phyloP scores from a whole-genome alignment of 2,329 filamentous ascomycete genomes.

The Alternaria sp. region DNA sequence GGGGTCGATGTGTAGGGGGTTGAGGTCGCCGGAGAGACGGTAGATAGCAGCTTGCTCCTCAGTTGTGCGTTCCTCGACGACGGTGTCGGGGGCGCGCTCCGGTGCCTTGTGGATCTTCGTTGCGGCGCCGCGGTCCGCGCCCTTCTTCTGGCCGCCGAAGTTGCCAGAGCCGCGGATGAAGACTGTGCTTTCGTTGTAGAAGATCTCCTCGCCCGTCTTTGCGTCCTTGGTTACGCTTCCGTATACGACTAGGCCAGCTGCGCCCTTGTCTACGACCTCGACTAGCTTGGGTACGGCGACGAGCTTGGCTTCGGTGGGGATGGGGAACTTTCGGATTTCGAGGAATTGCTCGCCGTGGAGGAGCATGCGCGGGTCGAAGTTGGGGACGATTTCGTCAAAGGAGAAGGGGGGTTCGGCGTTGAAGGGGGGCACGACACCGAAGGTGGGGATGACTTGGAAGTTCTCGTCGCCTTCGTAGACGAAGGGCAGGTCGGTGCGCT shows the following conservation, averaged over 20 bases:
- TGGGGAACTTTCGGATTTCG: constrained; percentile 88
- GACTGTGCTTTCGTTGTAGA: constrained; percentile 95
- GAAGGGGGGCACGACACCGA: constrained; percentile 94
- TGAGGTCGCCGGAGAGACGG: constrained; percentile 90
- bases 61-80: constrained; percentile 84
- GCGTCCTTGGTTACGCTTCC: constrained; percentile 85
- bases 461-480: constrained; percentile 90
- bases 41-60: constrained; percentile 94
- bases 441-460: constrained; percentile 95
- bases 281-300: constrained; percentile 80
- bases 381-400: constrained; percentile 83
- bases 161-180: constrained; percentile 92
- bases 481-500: constrained; percentile 83
- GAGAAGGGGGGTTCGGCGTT: constrained; percentile 80
- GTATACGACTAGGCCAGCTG: constrained; percentile 80
- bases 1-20: constrained; percentile 95
- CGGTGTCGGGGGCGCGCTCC: constrained; percentile 75
- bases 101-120: constrained; percentile 83
- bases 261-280: constrained; percentile 96
- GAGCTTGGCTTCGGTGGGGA: constrained; percentile 82
- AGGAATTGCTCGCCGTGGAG: constrained; percentile 99
- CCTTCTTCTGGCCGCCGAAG: constrained; percentile 84
- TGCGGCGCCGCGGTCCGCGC: constrained; percentile 76
- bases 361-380: constrained; percentile 98
- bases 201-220: constrained; percentile 84